A percentile compares a stretch with the other conserved stretches of the same genome.
Conservation (phyloP, 73 alveolate species). For the Diophrys appendiculata region DNA sequence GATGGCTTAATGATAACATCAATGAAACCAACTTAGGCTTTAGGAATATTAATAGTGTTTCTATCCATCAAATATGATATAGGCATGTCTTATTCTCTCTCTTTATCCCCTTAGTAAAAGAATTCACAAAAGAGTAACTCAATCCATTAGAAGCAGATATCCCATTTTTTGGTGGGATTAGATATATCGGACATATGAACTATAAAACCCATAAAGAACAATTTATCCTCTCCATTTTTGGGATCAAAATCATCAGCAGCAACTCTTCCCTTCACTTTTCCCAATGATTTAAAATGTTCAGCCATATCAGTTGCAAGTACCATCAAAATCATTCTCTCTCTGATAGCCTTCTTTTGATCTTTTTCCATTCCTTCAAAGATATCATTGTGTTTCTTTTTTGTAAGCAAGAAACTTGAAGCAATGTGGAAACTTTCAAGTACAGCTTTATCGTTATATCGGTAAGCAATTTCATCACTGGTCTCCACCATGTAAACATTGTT, state of each 20-base stretch:
- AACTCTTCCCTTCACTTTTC: slow-evolving; percentile 30
- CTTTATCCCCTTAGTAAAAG: slow-evolving; percentile 75
- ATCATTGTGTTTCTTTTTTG: slow-evolving; percentile 17
- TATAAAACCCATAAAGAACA: slow-evolving; percentile 34
- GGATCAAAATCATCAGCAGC: slow-evolving; percentile 15
- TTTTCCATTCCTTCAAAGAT: slow-evolving; percentile 22
- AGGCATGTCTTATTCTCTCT: slow-evolving; percentile 52
- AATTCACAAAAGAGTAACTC: slow-evolving; percentile 65
- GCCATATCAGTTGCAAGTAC: slow-evolving; percentile 61
- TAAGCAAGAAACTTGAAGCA: slow-evolving; percentile 22
- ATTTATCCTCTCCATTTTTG: slow-evolving; percentile 7
- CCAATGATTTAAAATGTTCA: slow-evolving; percentile 46
- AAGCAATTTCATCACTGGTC: slow-evolving; percentile 36
- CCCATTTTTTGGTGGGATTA: slow-evolving; percentile 62
- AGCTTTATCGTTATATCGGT: slow-evolving; percentile 51
- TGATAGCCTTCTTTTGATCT: slow-evolving; percentile 35
- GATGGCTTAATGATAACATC: slow-evolving; percentile 50
- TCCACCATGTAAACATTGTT: slow-evolving; percentile 50
- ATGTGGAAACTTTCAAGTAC: slow-evolving; percentile 72
- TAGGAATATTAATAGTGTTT: slow-evolving; percentile 50
- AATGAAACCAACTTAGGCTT: slow-evolving; percentile 62
- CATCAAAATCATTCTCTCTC: slow-evolving; percentile 44
- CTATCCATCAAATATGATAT: slow-evolving; percentile 60
- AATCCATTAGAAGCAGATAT: slow-evolving; percentile 67
- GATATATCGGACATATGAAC: slow-evolving; percentile 48